phyloP scores from a whole-genome alignment of 1,139 yeast genomes.

The Debaryomyces nepalensis region DNA sequence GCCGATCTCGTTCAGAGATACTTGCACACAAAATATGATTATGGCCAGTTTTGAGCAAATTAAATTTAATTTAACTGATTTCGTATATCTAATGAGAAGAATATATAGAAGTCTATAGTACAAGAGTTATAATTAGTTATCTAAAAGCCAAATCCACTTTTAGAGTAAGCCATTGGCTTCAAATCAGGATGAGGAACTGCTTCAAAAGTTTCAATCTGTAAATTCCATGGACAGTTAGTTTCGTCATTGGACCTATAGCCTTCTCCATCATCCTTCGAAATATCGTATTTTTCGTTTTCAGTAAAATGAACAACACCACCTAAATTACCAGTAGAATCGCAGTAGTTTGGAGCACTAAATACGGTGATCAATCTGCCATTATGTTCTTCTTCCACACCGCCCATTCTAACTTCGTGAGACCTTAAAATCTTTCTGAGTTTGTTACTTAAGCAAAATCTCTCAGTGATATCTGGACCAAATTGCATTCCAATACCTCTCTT shows the following conservation, averaged over 20 bases:
- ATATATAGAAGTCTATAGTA: conserved; percentile 10
- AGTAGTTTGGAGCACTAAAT: conserved; percentile 96
- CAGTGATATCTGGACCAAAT: conserved; percentile 95
- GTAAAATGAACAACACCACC: conserved; percentile 83
- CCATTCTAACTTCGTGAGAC: conserved; percentile 94
- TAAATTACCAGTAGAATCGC: conserved; percentile 87
- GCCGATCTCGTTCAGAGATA: not conserved
- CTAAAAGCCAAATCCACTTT: conserved; percentile 55
- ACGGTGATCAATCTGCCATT: conserved; percentile 86
- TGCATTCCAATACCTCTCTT: conserved; percentile 96
- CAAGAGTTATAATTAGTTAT: conserved; percentile 4
- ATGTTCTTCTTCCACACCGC: conserved; percentile 88
- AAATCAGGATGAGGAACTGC: conserved; percentile 92
- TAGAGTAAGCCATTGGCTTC: conserved; percentile 96
- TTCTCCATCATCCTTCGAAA: conserved; percentile 45
- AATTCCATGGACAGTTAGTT: conserved; percentile 49
- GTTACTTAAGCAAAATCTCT: conserved; percentile 72
- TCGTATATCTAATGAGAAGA: not conserved
- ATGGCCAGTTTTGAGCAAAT: not conserved
- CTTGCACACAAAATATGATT: not conserved
- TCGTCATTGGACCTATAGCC: conserved; percentile 56
- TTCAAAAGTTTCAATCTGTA: conserved; percentile 62
- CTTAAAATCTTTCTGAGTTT: conserved; percentile 79
- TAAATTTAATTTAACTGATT: not conserved
- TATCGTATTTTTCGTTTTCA: conserved; percentile 39